Conservation (phyloP, 345 rosid genomes). For the Populus davidiana region DNA sequence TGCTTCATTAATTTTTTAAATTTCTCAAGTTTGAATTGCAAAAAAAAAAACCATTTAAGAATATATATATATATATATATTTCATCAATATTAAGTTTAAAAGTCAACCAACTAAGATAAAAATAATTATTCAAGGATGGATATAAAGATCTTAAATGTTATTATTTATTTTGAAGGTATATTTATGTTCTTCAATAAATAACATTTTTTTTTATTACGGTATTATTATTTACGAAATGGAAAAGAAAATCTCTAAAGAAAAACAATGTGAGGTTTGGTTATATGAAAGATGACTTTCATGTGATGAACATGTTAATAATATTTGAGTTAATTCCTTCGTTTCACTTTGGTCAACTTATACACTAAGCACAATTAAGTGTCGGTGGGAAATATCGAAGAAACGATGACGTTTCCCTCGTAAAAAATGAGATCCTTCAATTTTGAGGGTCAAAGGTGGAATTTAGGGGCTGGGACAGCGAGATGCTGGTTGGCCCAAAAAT, state of each 20-base stretch:
- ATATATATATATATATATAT: too few species aligned
- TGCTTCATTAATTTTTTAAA: too few species aligned
- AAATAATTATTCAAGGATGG: too few species aligned
- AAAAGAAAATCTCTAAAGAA: neutral
- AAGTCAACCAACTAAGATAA: too few species aligned
- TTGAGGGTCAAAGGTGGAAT: neutral
- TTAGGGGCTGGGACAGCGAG: neutral
- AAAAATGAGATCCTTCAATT: neutral
- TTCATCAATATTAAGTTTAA: too few species aligned
- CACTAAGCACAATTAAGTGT: neutral
- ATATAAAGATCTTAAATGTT: too few species aligned
- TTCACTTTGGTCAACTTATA: neutral
- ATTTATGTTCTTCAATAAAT: too few species aligned
- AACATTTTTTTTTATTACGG: too few species aligned
- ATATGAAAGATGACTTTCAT: neutral
- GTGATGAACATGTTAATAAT: neutral
- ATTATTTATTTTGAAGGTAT: too few species aligned
- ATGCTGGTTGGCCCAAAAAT: constrained; percentile 26
- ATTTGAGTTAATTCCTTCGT: neutral
- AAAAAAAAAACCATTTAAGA: too few species aligned
- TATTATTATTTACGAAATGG: too few species aligned
- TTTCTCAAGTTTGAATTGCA: too few species aligned
- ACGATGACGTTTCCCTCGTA: constrained; percentile 6
- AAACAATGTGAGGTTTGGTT: neutral
- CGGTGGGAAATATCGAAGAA: neutral